Base-by-base conservation (phyloP, 2,329 filamentous ascomycete species). In the Pezicula radicicola region DNA sequence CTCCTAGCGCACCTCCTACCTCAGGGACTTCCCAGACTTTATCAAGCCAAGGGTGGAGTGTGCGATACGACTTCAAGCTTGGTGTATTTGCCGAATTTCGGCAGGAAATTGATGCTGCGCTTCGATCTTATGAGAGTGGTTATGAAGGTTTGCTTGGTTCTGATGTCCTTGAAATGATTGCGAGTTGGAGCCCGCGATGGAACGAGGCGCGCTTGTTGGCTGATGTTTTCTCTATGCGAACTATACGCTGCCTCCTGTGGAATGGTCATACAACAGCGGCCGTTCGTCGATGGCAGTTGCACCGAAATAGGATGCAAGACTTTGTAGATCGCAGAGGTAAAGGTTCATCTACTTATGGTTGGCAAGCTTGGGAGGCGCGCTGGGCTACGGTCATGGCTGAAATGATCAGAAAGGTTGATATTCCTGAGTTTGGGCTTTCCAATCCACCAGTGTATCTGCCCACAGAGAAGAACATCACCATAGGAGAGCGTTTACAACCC, bases 21-120 rank as follows among this genome's bases (percentile, higher is more conserved):
- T 85, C 80, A 18, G 90, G 89, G 27, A 95, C 90, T 1, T 95
- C 91, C 1, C 89, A 94, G 63, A 90, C 88, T 0, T 72, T 97
- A n/a, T 89, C 91, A 1, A 75, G 87, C 9, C 85, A 91, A 40
- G 92, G 90, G 3, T 99, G 93, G 94, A 91, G 91, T 63, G 87
- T 95, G 49, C 86, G 93, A 15, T 97, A 97, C 69, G 93, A 99
- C 64, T 91, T 96, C 73, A 99, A 99, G 68, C 79, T 92, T 16
- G 93, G 87, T 6, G 77, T 96, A 0, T 89, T 97, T 65, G 90
- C 92, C 27, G 93, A 97, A 65, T 97, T 96, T 60, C 83, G 94
- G 8, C 89, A 95, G 65, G 94, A 97, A 67, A 89, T 93, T 79
- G 93, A 97, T 65, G 85, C 84, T 19, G 91, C 94, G 1, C 78